Percentiles rank a stretch among this genome's conserved stretches.
Evolutionary conservation across 108 stramenopile species (phyloP).

Genomic region (Poteriospumella lacustris): DNA sequence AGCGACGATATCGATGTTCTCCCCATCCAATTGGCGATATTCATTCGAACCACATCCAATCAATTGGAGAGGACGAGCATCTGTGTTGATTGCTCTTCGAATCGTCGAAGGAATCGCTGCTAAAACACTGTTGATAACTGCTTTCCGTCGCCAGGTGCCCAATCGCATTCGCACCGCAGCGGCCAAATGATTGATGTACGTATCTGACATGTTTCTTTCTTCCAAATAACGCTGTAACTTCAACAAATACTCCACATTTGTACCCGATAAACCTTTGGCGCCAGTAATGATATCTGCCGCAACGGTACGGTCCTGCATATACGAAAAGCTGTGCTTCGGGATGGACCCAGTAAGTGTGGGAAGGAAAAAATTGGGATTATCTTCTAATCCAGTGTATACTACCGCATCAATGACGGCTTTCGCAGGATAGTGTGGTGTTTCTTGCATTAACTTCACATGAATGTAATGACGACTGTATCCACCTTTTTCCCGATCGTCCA

Average conservation of each 20-base stretch:
- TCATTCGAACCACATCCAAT: too few species aligned
- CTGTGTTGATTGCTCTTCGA: too few species aligned
- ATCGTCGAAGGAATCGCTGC: too few species aligned
- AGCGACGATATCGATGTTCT: too few species aligned
- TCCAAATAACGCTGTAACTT: neutral
- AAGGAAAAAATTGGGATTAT: slow-evolving; percentile 27
- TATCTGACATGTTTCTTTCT: neutral
- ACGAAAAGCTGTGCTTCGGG: neutral
- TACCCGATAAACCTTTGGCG: neutral
- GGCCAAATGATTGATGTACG: neutral
- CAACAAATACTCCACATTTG: slow-evolving; percentile 6
- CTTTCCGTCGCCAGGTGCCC: slow-evolving; percentile 11
- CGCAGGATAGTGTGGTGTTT: neutral
- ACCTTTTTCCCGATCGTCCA: slow-evolving; percentile 32
- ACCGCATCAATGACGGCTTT: neutral
- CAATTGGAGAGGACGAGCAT: too few species aligned
- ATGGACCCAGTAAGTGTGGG: neutral
- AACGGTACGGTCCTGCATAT: neutral
- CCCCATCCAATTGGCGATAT: too few species aligned
- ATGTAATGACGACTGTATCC: slow-evolving; percentile 16
- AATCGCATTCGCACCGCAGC: neutral
- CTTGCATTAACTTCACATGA: neutral
- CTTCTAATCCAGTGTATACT: slow-evolving; percentile 21
- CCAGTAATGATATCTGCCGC: neutral
- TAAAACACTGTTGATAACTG: too few species aligned